Conservation (phyloP, 305 asterid genomes). For the Solanum hybrid region DNA sequence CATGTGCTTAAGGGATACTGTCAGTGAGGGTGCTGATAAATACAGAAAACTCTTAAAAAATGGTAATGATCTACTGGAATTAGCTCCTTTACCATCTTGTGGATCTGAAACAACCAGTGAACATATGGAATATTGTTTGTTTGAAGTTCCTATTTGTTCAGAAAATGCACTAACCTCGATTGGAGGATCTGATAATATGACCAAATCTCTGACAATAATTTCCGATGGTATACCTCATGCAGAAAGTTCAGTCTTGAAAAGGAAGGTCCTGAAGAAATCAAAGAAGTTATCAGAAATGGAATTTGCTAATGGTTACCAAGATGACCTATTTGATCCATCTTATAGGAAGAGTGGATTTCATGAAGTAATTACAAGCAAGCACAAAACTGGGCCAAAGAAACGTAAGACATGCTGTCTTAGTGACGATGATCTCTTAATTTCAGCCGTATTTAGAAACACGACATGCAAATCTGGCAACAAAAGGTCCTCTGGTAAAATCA, state of each 20-base stretch:
- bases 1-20: slow-evolving; percentile 7
- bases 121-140: slow-evolving; percentile 29
- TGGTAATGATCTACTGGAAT: slow-evolving; percentile 23
- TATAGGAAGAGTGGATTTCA: neutral
- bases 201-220: neutral
- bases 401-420: slow-evolving; percentile 34
- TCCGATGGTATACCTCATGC: slow-evolving; percentile 1
- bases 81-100: slow-evolving; percentile 26
- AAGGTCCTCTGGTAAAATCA: slow-evolving; percentile 38
- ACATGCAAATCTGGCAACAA: slow-evolving; percentile 33
- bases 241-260: slow-evolving; percentile 6
- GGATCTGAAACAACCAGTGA: slow-evolving; percentile 34
- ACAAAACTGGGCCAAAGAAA: slow-evolving; percentile 26
- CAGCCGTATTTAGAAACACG: slow-evolving; percentile 58
- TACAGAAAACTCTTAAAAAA: slow-evolving; percentile 32
- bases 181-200: slow-evolving; percentile 25
- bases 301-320: slow-evolving; percentile 20
- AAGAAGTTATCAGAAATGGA: slow-evolving; percentile 60
- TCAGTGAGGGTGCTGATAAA: slow-evolving; percentile 30
- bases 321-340: slow-evolving; percentile 8
- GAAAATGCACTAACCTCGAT: slow-evolving; percentile 27
- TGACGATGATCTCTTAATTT: slow-evolving; percentile 76
- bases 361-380: neutral
- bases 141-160: slow-evolving; percentile 60
- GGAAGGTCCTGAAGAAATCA: slow-evolving; percentile 51